Evolutionary conservation across 2,329 filamentous ascomycete genomes (phyloP).

Genomic region (Diplodia mutila): DNA sequence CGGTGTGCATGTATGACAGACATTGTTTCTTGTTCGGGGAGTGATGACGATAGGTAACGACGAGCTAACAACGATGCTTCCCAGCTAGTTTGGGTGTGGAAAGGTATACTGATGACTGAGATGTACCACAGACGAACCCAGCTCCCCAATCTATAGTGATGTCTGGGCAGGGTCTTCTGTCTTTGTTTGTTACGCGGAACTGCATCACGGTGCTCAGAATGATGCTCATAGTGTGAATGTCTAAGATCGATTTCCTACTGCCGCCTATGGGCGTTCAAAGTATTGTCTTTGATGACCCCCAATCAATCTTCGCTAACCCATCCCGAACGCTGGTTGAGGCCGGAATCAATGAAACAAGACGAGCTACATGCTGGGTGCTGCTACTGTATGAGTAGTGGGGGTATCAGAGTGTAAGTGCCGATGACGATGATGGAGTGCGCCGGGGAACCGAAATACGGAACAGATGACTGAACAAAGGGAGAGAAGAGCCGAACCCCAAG

Average conservation of each 20-base stretch:
- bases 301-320: constrained; percentile 21
- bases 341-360: constrained; percentile 24
- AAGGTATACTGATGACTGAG: background rate
- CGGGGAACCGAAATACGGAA: constrained; percentile 11
- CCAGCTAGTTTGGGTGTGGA: background rate
- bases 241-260: constrained; percentile 19
- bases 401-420: constrained; percentile 25
- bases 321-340: constrained; percentile 21
- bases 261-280: constrained; percentile 12
- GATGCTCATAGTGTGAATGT: background rate
- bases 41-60: background rate
- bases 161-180: background rate
- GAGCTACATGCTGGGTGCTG: constrained; percentile 23
- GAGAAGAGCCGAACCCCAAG: background rate
- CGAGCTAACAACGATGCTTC: background rate
- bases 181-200: background rate
- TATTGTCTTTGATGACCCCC: constrained; percentile 18
- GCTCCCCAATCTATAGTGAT: background rate
- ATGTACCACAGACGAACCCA: background rate
- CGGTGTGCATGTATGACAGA: background rate
- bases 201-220: background rate
- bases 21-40: background rate
- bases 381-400: constrained; percentile 23
- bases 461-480: constrained; percentile 14
- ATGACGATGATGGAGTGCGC: constrained; percentile 23